phyloP scores from a whole-genome alignment of 2,329 filamentous ascomycete genomes.

The Diaporthe aspalathi region DNA sequence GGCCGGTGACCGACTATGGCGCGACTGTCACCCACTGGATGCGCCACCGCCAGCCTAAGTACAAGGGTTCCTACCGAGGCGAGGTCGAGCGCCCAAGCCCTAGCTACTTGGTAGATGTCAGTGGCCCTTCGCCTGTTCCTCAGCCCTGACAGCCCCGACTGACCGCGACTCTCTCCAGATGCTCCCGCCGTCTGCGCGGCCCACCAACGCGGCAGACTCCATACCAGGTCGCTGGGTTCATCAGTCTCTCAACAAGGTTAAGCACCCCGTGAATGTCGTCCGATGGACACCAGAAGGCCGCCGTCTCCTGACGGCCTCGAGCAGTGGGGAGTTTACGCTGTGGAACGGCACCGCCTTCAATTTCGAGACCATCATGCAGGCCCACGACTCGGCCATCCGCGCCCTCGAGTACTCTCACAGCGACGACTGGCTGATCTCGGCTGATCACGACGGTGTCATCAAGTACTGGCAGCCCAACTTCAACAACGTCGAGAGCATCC shows the following conservation, averaged over 20 bases:
- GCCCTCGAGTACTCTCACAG: slow-evolving; percentile 91
- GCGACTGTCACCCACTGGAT: slow-evolving; percentile 93
- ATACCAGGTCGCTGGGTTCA: slow-evolving; percentile 96
- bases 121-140: slow-evolving; percentile 47
- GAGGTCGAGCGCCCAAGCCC: slow-evolving; percentile 86
- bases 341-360: slow-evolving; percentile 99
- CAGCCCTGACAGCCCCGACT: slow-evolving; percentile 36
- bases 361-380: slow-evolving; percentile 99
- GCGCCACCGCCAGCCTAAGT: slow-evolving; percentile 81
- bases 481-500: slow-evolving; percentile 96
- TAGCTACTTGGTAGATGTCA: slow-evolving; percentile 90
- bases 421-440: slow-evolving; percentile 96
- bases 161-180: slow-evolving; percentile 66
- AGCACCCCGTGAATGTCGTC: slow-evolving; percentile 96
- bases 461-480: slow-evolving; percentile 99
- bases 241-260: slow-evolving; percentile 98
- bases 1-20: slow-evolving; percentile 92
- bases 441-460: slow-evolving; percentile 92
- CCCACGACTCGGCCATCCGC: slow-evolving; percentile 89
- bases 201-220: slow-evolving; percentile 81
- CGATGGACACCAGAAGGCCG: slow-evolving; percentile 97
- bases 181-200: slow-evolving; percentile 83
- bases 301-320: slow-evolving; percentile 89
- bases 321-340: slow-evolving; percentile 96
- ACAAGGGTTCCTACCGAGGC: slow-evolving; percentile 76